Percentiles rank a stretch among this genome's conserved stretches.
phyloP scores from a whole-genome alignment of 257 asterid genomes.

The Jasminum sambac region DNA sequence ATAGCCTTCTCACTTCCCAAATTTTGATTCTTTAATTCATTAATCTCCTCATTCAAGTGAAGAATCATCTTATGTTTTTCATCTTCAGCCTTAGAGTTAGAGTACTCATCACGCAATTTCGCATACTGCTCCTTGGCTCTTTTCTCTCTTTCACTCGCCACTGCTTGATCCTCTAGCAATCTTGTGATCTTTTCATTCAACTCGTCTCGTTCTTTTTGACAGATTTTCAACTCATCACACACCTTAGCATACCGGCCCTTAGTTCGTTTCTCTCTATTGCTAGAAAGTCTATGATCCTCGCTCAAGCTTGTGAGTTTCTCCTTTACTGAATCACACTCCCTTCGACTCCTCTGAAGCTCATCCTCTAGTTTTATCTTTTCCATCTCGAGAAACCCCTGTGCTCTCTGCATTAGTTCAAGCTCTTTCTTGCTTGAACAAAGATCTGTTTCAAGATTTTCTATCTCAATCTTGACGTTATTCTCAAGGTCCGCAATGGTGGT shows the following conservation, averaged over 20 bases:
- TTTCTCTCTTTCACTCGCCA: not conserved
- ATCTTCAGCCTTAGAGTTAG: not conserved
- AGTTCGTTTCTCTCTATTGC: not conserved
- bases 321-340: constrained; percentile 17
- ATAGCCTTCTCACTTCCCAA: constrained; percentile 17
- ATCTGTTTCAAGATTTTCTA: constrained; percentile 25
- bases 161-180: constrained; percentile 2
- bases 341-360: constrained; percentile 11
- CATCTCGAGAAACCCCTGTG: constrained; percentile 3
- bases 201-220: not conserved
- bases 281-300: constrained; percentile 7
- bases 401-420: constrained; percentile 19
- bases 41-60: constrained; percentile 21
- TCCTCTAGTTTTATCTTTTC: constrained; percentile 21
- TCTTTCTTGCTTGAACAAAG: constrained; percentile 18
- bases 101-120: not conserved
- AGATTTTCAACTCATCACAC: not conserved
- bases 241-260: constrained; percentile 5
- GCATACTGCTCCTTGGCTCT: constrained; percentile 4
- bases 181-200: not conserved
- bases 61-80: constrained; percentile 14
- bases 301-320: constrained; percentile 20
- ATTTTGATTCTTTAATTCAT: constrained; percentile 12
- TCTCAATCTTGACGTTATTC: constrained; percentile 23
- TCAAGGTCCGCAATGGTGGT: constrained; percentile 31